phyloP scores from a whole-genome alignment of 345 rosid genomes.

The Pelargonium nanum region DNA sequence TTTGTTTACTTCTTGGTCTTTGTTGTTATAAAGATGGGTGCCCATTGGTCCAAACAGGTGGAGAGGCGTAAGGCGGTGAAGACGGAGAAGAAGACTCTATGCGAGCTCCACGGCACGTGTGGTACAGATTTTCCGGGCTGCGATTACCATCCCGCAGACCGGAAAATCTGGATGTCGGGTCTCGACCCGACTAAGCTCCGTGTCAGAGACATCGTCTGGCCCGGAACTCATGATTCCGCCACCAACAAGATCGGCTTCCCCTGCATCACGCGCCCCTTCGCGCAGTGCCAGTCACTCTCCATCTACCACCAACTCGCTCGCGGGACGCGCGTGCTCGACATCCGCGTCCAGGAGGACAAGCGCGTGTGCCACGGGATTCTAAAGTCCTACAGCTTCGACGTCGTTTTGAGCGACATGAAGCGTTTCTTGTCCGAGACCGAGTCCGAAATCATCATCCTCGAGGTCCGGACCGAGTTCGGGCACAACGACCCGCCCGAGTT shows the following conservation, averaged over 20 bases:
- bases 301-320: slow-evolving; percentile 58
- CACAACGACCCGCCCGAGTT: slow-evolving; percentile 66
- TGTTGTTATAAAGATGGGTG: too few species aligned
- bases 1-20: too few species aligned
- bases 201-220: slow-evolving; percentile 78
- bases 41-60: slow-evolving; percentile 49
- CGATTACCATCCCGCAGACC: slow-evolving; percentile 48
- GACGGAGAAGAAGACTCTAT: slow-evolving; percentile 42
- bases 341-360: slow-evolving; percentile 60
- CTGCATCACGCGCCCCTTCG: slow-evolving; percentile 65
- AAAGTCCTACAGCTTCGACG: slow-evolving; percentile 49
- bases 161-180: slow-evolving; percentile 70
- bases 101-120: slow-evolving; percentile 29
- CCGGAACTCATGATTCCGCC: slow-evolving; percentile 64
- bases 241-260: slow-evolving; percentile 75
- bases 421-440: slow-evolving; percentile 60
- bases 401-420: slow-evolving; percentile 56
- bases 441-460: slow-evolving; percentile 67
- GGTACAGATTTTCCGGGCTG: slow-evolving; percentile 56
- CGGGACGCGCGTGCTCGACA: slow-evolving; percentile 65
- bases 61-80: slow-evolving; percentile 37
- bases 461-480: slow-evolving; percentile 83
- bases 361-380: slow-evolving; percentile 82
- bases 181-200: slow-evolving; percentile 50
- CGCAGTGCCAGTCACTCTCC: slow-evolving; percentile 74